These are phyloP conservation scores for Zoysia matrella DNA, from an alignment of 202 grass and related monocot species.

Conservation along the genomic window DNA sequence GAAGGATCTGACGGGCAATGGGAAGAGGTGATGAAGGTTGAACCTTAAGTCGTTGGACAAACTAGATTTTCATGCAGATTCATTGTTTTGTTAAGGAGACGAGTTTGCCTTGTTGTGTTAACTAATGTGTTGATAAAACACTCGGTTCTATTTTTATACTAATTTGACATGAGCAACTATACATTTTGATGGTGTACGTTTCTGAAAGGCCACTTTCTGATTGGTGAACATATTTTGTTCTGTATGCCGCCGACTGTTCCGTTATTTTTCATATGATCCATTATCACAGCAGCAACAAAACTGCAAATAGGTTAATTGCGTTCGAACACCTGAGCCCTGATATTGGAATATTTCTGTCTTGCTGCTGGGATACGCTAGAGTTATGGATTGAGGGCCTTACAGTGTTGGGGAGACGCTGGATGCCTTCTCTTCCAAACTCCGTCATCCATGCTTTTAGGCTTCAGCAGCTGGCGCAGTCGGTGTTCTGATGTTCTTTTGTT, in stretches of 20 bases:
- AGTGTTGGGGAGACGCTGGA: too few species aligned
- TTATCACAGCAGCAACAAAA: not conserved
- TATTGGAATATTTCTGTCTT: too few species aligned
- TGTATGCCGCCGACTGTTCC: not conserved
- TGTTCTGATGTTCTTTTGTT: too few species aligned
- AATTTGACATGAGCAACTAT: not conserved
- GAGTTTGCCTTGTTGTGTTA: not conserved
- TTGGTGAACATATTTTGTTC: conserved; percentile 15
- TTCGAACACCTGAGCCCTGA: not conserved
- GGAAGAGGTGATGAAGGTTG: not conserved
- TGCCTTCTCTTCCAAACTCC: too few species aligned
- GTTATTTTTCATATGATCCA: conserved; percentile 11
- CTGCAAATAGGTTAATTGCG: not conserved
- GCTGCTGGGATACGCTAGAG: too few species aligned
- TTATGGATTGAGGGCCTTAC: too few species aligned
- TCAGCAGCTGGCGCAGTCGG: too few species aligned
- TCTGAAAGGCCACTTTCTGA: conserved; percentile 11
- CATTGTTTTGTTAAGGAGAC: conserved; percentile 16
- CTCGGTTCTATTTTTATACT: conserved; percentile 1
- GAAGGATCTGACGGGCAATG: too few species aligned
- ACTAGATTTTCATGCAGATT: conserved; percentile 18
- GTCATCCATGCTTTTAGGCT: too few species aligned
- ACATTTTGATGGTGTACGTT: not conserved
- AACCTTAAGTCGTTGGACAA: conserved; percentile 21
- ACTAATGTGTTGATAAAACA: not conserved